These are phyloP conservation scores for Colletotrichum phormii DNA, from an alignment of 2,329 filamentous ascomycete species.

Conservation along the genomic window DNA sequence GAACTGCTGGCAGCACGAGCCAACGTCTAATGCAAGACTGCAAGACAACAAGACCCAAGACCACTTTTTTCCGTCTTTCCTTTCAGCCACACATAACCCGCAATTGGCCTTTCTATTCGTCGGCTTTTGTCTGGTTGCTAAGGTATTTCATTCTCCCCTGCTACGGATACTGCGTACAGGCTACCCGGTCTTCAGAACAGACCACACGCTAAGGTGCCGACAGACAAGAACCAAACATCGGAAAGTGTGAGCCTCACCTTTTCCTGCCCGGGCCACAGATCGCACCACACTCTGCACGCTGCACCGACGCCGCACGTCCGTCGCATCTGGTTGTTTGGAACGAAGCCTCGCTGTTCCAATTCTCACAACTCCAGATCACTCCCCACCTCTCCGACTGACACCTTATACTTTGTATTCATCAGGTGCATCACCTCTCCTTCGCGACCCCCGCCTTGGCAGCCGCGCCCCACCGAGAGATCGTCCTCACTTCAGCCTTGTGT, in stretches of 20 bases:
- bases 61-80: constrained; percentile 16
- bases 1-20: constrained; percentile 25
- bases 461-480: constrained; percentile 34
- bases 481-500: constrained; percentile 30
- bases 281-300: not conserved
- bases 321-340: constrained; percentile 10
- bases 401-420: not conserved
- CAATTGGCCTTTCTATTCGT: constrained; percentile 4
- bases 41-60: constrained; percentile 3
- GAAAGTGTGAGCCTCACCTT: constrained; percentile 24
- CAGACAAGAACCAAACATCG: constrained; percentile 22
- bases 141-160: not conserved
- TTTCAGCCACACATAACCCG: constrained; percentile 25
- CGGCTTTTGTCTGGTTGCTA: constrained; percentile 2
- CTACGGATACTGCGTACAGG: not conserved
- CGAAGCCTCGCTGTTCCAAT: not conserved
- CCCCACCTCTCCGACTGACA: not conserved
- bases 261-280: constrained; percentile 15
- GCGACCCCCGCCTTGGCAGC: constrained; percentile 26
- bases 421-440: not conserved
- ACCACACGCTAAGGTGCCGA: constrained; percentile 12
- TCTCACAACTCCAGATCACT: not conserved
- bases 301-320: not conserved
- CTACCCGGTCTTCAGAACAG: not conserved
- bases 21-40: constrained; percentile 34